Evolutionary conservation across 805 yeast species (phyloP).

Genomic region (Wickerhamomyces chaumierensis): DNA sequence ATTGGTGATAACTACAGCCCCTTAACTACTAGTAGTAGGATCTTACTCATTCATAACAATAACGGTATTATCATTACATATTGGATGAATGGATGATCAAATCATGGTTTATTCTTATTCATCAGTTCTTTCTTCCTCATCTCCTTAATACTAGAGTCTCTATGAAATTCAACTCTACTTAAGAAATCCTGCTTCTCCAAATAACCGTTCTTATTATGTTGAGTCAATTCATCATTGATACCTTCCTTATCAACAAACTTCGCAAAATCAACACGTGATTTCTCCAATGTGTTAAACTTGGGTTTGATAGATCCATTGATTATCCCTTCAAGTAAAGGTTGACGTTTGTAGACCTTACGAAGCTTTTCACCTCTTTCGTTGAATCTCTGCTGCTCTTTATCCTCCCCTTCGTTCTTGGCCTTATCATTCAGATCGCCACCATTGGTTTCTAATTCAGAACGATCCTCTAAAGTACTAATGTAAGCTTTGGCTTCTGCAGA

Average conservation of each 20-base stretch:
- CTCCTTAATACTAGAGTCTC: slow-evolving; percentile 27
- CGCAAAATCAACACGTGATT: slow-evolving; percentile 91
- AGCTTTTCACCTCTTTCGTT: slow-evolving; percentile 25
- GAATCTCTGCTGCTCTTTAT: slow-evolving; percentile 5
- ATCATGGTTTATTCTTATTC: slow-evolving; percentile 13
- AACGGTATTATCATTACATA: too few relatives aligned
- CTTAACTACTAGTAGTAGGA: too few relatives aligned
- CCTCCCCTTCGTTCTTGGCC: slow-evolving; percentile 2
- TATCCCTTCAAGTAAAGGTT: slow-evolving; percentile 68
- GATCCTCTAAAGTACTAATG: slow-evolving; percentile 39
- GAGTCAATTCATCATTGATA: slow-evolving; percentile 68
- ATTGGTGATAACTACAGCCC: too few relatives aligned
- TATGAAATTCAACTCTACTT: slow-evolving; percentile 48
- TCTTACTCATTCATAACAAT: too few relatives aligned
- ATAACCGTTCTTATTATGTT: slow-evolving; percentile 82
- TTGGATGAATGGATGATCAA: too few relatives aligned
- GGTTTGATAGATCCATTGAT: slow-evolving; percentile 57
- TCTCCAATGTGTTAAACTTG: slow-evolving; percentile 84
- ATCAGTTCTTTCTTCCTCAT: slow-evolving; percentile 24
- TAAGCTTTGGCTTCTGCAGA: slow-evolving; percentile 87
- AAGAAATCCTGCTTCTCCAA: slow-evolving; percentile 87
- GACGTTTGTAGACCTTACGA: slow-evolving; percentile 54
- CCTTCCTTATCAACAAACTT: slow-evolving; percentile 82
- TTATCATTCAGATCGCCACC: slow-evolving; percentile 5
- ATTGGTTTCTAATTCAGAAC: slow-evolving; percentile 10